phyloP scores from a whole-genome alignment of 768 basidiomycete species.

The Leccinum rimulosum region DNA sequence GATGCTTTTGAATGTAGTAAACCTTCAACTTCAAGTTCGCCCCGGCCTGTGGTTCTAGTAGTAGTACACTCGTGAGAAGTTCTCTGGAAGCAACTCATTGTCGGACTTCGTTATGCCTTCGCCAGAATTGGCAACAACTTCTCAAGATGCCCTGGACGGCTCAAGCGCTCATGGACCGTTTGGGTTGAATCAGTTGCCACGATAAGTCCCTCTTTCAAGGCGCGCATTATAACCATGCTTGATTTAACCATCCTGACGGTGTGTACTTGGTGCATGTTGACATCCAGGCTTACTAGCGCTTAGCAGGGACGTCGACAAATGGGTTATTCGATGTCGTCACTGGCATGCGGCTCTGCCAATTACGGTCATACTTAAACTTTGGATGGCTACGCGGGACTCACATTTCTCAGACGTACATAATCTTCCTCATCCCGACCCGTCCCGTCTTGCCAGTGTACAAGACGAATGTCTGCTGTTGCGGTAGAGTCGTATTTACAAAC shows the following conservation, averaged over 20 bases:
- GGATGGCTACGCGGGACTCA: not conserved
- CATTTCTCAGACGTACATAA: not conserved
- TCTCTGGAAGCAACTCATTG: too few species aligned
- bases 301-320: not conserved
- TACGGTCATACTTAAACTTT: not conserved
- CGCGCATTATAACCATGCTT: not conserved
- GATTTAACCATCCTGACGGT: not conserved
- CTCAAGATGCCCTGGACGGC: too few species aligned
- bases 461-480: conserved; percentile 9
- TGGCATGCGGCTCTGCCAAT: too few species aligned
- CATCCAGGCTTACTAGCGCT: not conserved
- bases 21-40: too few species aligned
- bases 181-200: not conserved
- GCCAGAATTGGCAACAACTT: not conserved
- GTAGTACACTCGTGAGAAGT: too few species aligned
- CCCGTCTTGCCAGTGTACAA: not conserved
- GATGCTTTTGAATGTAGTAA: too few species aligned
- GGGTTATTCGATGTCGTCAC: not conserved
- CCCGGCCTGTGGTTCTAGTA: too few species aligned
- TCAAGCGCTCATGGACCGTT: not conserved
- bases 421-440: not conserved
- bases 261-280: not conserved
- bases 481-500: conserved; percentile 13
- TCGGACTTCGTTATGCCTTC: not conserved
- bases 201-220: not conserved